Evolutionary conservation across 306 rosid species (phyloP), one percentile per base, ranked within the genome.

Genomic region (Echinosophora koreensis): DNA sequence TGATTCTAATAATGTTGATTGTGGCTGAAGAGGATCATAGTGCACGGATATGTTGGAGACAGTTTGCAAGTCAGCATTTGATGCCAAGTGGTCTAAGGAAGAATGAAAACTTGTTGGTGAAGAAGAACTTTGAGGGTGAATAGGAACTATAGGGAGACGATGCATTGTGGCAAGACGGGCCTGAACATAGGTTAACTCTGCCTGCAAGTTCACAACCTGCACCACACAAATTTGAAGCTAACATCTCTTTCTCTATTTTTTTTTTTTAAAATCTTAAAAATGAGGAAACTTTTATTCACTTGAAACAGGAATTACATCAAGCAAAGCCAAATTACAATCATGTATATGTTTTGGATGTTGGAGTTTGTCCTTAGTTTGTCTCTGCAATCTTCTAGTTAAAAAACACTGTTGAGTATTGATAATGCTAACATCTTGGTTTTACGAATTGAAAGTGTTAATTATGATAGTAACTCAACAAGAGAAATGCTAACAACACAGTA

Each of bases 191-290:
- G 94, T 89, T 52, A 92, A 70, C 77, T 94, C 97, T 38, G 96
- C 89, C 71, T 92, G 96, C 90, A 91, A 86, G 79, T 87, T 92
- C 66, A 92, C 88, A 0, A 89, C 96, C 98, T 94, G 65, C 78
- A 6, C 52, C 46, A 30, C 18, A 32, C 68, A 80, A 30, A 27
- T 9, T 54, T 42, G 37, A 4, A 5, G 55, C 28, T 54, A 41
- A 60, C 8, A 62, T 1, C 11, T 44, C 22, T 22, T 22, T 22
- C 22, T 22, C 22, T 22, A 22, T 22, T 22, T 44, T 10, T 10
- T 44, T 10, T 0, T 11, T 44, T 44, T 44, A 7, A 10, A 7
- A 10, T 10, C 50, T 44, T 10, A 9, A 44, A 44, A 44, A 44
- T 44, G 50, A 9, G 50, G 46, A 39, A 39, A 39, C 46, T 35